Conservation (phyloP, 768 basidiomycete genomes). For the Lactifluus echinatus region DNA sequence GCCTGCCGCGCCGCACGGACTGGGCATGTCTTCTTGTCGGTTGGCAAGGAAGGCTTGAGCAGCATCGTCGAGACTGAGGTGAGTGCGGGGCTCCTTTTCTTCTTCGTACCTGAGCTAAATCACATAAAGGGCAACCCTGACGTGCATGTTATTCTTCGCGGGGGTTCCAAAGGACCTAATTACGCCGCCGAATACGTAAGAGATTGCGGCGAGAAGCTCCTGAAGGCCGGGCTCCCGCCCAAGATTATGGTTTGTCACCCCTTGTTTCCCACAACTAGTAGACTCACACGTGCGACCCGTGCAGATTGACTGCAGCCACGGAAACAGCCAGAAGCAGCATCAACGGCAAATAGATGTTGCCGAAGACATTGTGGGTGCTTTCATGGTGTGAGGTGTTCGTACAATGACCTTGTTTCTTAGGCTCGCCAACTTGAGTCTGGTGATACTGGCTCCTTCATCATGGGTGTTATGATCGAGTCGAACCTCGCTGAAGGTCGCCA, state of each 20-base stretch:
- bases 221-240: conserved; percentile 66
- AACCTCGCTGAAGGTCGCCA: conserved; percentile 85
- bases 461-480: conserved; percentile 95
- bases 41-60: conserved; percentile 92
- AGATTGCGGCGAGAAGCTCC: conserved; percentile 63
- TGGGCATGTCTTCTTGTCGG: conserved; percentile 92
- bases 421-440: conserved; percentile 62
- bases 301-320: conserved; percentile 94
- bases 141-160: conserved; percentile 92
- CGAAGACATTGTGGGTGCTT: conserved; percentile 67
- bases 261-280: not conserved
- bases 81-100: not conserved
- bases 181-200: conserved; percentile 73
- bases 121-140: conserved; percentile 68
- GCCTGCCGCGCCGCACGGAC: conserved; percentile 87
- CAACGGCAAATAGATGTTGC: conserved; percentile 82
- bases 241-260: conserved; percentile 70
- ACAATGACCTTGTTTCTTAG: conserved; percentile 31
- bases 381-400: conserved; percentile 11
- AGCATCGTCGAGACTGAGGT: conserved; percentile 94
- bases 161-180: conserved; percentile 85
- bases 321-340: conserved; percentile 91
- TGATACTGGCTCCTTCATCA: conserved; percentile 65
- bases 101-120: not conserved
- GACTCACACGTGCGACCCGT: not conserved